Conservation (phyloP, 2,329 filamentous ascomycete species). For the Nemania serpens region DNA sequence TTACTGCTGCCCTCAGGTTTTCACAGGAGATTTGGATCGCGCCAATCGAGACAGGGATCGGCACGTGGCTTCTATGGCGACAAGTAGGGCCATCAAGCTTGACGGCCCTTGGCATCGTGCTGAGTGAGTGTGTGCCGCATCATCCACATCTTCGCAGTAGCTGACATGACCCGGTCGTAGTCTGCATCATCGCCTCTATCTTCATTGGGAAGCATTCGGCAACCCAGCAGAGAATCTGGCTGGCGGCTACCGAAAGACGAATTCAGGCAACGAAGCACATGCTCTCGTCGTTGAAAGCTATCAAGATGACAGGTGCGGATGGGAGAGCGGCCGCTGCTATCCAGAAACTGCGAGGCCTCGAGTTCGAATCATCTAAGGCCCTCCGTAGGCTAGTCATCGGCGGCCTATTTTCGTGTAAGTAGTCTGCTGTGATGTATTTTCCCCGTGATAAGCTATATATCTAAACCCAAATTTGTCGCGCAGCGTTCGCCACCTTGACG, state of each 20-base stretch:
- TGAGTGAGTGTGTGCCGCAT: constrained; percentile 8
- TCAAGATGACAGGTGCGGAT: constrained; percentile 28
- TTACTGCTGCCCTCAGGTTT: constrained; percentile 21
- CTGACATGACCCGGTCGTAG: constrained; percentile 4
- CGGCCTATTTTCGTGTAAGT: constrained; percentile 20
- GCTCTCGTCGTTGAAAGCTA: constrained; percentile 30
- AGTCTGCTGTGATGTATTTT: not conserved
- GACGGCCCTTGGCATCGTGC: constrained; percentile 21
- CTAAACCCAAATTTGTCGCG: not conserved
- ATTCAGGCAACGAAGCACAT: constrained; percentile 28
- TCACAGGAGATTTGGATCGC: constrained; percentile 26
- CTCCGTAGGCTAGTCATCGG: constrained; percentile 18
- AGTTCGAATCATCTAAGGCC: constrained; percentile 19
- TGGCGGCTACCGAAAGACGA: constrained; percentile 24
- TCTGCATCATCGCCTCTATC: constrained; percentile 10
- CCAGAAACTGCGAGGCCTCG: constrained; percentile 16
- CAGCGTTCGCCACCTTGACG: constrained; percentile 27
- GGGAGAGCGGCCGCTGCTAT: constrained; percentile 6
- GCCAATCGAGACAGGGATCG: constrained; percentile 25
- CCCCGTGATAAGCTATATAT: not conserved
- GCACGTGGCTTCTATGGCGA: constrained; percentile 27
- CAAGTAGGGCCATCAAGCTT: constrained; percentile 28
- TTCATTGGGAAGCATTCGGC: constrained; percentile 17
- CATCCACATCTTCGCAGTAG: not conserved
- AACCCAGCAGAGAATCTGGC: constrained; percentile 24